A percentile compares a stretch with the other conserved stretches of the same genome.
Conservation (phyloP, 352 stramenopile genomes). For the Globisporangium parvum region DNA sequence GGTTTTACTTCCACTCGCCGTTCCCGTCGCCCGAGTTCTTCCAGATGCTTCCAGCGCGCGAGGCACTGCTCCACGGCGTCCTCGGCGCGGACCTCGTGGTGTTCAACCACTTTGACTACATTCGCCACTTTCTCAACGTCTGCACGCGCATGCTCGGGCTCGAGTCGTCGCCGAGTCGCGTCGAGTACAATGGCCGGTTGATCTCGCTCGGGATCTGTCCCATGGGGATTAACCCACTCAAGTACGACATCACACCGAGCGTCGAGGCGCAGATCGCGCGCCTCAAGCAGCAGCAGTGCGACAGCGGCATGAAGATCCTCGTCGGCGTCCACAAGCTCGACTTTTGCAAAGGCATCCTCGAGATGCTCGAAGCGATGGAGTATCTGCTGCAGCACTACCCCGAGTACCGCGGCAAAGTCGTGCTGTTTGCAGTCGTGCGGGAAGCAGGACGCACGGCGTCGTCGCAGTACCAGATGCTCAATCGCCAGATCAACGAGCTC, state of each 20-base stretch:
- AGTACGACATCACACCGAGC: slow-evolving; percentile 65
- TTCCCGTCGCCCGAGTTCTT: slow-evolving; percentile 90
- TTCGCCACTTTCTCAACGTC: slow-evolving; percentile 81
- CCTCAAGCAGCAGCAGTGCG: slow-evolving; percentile 30
- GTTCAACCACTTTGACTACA: slow-evolving; percentile 90
- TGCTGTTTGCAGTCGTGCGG: slow-evolving; percentile 92
- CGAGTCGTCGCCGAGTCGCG: slow-evolving; percentile 77
- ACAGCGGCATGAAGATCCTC: slow-evolving; percentile 74
- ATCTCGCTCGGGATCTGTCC: slow-evolving; percentile 85
- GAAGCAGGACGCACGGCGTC: slow-evolving; percentile 59
- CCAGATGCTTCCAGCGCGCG: slow-evolving; percentile 79
- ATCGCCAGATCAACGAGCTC: slow-evolving; percentile 86
- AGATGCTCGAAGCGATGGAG: slow-evolving; percentile 89
- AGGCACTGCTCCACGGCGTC: slow-evolving; percentile 74
- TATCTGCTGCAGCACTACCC: slow-evolving; percentile 86
- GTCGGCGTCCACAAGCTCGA: slow-evolving; percentile 74
- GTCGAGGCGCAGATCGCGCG: slow-evolving; percentile 46
- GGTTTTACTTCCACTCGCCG: slow-evolving; percentile 88
- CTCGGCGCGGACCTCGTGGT: slow-evolving; percentile 82
- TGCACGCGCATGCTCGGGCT: slow-evolving; percentile 85
- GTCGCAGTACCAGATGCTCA: slow-evolving; percentile 75
- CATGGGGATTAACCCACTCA: slow-evolving; percentile 85
- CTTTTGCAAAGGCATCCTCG: slow-evolving; percentile 83
- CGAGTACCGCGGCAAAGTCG: slow-evolving; percentile 90
- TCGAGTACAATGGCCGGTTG: slow-evolving; percentile 85